Percentiles rank a stretch among this genome's conserved stretches.
phyloP scores from a whole-genome alignment of 1,284 basidiomycete genomes.

The Cryptococcus floricola region DNA sequence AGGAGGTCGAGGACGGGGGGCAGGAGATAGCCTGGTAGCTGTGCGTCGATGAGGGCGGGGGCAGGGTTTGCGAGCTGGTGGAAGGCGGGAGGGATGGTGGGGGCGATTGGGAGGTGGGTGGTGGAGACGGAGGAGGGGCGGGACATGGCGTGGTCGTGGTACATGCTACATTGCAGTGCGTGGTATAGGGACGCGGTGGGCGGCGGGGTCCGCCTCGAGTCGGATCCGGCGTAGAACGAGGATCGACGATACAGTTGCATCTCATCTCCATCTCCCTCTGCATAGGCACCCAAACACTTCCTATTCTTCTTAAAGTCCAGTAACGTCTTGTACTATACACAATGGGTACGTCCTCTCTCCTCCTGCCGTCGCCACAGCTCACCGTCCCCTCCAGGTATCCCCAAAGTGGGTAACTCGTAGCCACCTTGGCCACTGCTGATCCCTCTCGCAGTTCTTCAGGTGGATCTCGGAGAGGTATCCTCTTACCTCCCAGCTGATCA shows the following conservation, averaged over 20 bases:
- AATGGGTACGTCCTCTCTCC: conserved; percentile 11
- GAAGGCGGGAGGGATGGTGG: conserved; percentile 37
- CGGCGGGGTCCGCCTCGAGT: too few relatives aligned
- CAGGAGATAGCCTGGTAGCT: conserved; percentile 76
- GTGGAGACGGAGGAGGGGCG: conserved; percentile 33
- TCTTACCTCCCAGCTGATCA: conserved; percentile 95
- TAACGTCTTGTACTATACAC: not conserved
- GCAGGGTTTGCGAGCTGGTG: conserved; percentile 45
- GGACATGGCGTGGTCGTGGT: conserved; percentile 24
- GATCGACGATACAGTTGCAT: too few relatives aligned
- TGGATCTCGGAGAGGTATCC: conserved; percentile 85
- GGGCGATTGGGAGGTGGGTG: conserved; percentile 28
- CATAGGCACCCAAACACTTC: too few relatives aligned
- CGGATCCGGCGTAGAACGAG: too few relatives aligned
- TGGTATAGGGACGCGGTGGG: too few relatives aligned
- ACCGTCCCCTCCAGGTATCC: conserved; percentile 11
- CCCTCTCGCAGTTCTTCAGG: conserved; percentile 53
- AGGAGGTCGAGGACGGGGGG: conserved; percentile 73
- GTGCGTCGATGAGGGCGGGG: conserved; percentile 60
- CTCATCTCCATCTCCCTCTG: too few relatives aligned
- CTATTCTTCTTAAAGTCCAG: too few relatives aligned
- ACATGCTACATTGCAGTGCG: too few relatives aligned
- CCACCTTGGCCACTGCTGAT: not conserved
- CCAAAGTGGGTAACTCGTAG: conserved; percentile 9
- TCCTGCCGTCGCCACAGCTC: not conserved